Percentiles rank a stretch among this genome's conserved stretches.
Conservation (phyloP, 768 basidiomycete species). For the Phlebiopsis gigantea region DNA sequence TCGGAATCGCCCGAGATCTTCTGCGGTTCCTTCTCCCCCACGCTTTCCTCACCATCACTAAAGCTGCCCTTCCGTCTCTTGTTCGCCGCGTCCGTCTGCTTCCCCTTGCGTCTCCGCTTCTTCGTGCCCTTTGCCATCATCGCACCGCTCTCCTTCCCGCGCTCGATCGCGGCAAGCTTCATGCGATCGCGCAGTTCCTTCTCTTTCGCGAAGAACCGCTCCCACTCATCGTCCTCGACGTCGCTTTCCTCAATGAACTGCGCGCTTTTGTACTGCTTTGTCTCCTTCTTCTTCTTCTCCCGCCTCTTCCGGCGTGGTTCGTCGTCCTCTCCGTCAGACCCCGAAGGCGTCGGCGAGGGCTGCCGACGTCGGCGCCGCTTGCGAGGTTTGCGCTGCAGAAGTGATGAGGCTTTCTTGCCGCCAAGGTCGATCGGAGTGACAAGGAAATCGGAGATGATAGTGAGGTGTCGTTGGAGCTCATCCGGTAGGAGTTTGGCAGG, state of each 20-base stretch:
- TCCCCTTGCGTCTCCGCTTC: conserved; percentile 48
- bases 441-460: conserved; percentile 82
- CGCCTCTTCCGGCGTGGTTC: conserved; percentile 31
- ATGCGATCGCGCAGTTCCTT: conserved; percentile 51
- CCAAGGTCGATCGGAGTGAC: conserved; percentile 74
- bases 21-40: not conserved
- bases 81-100: conserved; percentile 43
- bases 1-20: conserved; percentile 11
- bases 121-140: conserved; percentile 48
- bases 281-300: conserved; percentile 53
- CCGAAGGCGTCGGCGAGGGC: conserved; percentile 35
- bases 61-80: conserved; percentile 25
- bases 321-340: conserved; percentile 40
- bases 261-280: conserved; percentile 78
- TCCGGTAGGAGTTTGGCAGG: conserved; percentile 65
- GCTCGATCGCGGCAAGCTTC: conserved; percentile 34
- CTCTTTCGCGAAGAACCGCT: conserved; percentile 78
- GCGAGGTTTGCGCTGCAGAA: conserved; percentile 61
- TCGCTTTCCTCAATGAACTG: conserved; percentile 93
- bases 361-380: conserved; percentile 42
- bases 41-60: conserved; percentile 7
- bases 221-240: conserved; percentile 74
- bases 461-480: conserved; percentile 62
- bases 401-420: conserved; percentile 67
- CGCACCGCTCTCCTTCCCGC: conserved; percentile 36